phyloP scores from a whole-genome alignment of 2,329 filamentous ascomycete species.

The Pseudogymnoascus sp. region DNA sequence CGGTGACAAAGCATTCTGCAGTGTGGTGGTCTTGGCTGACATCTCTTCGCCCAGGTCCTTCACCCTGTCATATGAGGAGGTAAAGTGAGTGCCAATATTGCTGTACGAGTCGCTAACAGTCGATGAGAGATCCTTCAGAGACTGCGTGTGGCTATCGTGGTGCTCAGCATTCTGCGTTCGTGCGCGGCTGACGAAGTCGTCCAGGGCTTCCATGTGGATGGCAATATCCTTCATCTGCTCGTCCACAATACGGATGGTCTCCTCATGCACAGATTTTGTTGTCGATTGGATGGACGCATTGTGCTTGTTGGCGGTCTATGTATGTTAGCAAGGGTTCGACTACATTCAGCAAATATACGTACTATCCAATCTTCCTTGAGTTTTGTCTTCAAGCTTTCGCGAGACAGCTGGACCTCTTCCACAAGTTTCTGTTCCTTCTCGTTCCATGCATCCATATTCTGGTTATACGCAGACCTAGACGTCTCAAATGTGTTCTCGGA shows the following conservation, averaged over 20 bases:
- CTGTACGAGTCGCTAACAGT: constrained; percentile 67
- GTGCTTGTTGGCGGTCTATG: constrained; percentile 62
- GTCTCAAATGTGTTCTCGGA: constrained; percentile 59
- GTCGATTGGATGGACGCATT: constrained; percentile 77
- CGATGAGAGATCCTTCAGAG: constrained; percentile 55
- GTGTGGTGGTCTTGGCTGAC: constrained; percentile 47
- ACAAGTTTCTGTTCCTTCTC: constrained; percentile 61
- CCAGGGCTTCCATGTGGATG: constrained; percentile 79
- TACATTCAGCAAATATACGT: constrained; percentile 45
- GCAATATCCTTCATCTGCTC: constrained; percentile 82
- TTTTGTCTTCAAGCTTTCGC: constrained; percentile 70
- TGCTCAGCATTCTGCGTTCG: constrained; percentile 72
- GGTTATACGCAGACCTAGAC: constrained; percentile 57
- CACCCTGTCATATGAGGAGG: constrained; percentile 59
- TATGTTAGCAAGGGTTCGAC: neutral
- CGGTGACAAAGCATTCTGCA: constrained; percentile 54
- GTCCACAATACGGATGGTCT: constrained; percentile 83
- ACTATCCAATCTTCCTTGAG: constrained; percentile 82
- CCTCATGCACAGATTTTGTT: constrained; percentile 79
- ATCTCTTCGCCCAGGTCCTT: constrained; percentile 63
- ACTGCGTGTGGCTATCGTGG: constrained; percentile 60
- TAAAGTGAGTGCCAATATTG: constrained; percentile 63
- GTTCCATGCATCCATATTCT: constrained; percentile 69
- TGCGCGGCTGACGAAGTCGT: constrained; percentile 81
- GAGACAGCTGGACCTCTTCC: constrained; percentile 62